phyloP scores from a whole-genome alignment of 2,329 filamentous ascomycete species.

The Penicillium glabrum region DNA sequence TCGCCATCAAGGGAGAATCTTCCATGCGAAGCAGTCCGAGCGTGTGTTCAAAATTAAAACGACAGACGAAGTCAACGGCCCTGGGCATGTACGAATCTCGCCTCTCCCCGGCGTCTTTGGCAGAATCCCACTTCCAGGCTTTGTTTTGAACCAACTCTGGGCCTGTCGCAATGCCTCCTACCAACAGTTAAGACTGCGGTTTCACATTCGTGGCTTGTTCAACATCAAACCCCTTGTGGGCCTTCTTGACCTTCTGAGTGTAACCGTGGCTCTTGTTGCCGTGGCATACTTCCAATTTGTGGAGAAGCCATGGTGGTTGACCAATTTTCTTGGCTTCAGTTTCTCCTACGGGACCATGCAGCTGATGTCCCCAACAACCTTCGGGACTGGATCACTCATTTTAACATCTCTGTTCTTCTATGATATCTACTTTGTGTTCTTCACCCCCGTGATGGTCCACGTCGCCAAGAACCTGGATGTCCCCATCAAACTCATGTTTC shows the following conservation, averaged over 20 bases:
- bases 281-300: constrained; percentile 66
- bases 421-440: constrained; percentile 73
- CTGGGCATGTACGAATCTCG: constrained; percentile 29
- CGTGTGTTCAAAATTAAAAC: constrained; percentile 27
- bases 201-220: constrained; percentile 54
- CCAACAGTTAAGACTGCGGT: constrained; percentile 52
- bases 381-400: constrained; percentile 76
- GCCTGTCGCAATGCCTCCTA: constrained; percentile 47
- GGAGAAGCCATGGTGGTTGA: constrained; percentile 67
- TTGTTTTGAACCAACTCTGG: constrained; percentile 48
- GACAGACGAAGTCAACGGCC: constrained; percentile 14
- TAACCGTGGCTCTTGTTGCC: constrained; percentile 54
- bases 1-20: constrained; percentile 51
- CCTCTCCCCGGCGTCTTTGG: constrained; percentile 55
- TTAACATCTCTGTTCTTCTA: constrained; percentile 84
- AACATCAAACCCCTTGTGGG: constrained; percentile 45
- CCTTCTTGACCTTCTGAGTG: constrained; percentile 54
- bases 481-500: constrained; percentile 88
- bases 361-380: constrained; percentile 84
- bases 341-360: constrained; percentile 83
- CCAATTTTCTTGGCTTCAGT: constrained; percentile 82
- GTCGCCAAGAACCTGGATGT: constrained; percentile 86
- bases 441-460: constrained; percentile 55
- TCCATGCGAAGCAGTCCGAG: constrained; percentile 41
- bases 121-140: constrained; percentile 45